A percentile compares a stretch with the other conserved stretches of the same genome.
Evolutionary conservation across 805 yeast species (phyloP).

Genomic region (Grigorovia jiainica): DNA sequence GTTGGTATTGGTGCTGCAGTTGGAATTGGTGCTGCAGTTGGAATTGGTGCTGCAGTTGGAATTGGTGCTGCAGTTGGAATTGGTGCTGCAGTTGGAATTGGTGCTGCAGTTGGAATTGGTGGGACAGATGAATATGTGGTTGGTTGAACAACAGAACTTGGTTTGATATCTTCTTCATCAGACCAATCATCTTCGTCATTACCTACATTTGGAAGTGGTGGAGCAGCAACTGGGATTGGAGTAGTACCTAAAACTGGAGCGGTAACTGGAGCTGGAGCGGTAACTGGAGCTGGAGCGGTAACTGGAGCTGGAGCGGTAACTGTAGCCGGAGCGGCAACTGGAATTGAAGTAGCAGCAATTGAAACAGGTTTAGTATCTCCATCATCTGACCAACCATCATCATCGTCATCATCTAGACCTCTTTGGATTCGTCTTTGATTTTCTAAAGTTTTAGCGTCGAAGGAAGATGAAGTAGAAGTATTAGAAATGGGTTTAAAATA

Average conservation of each 20-base stretch:
- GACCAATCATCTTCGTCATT: conserved; percentile 26
- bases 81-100: conserved; percentile 1
- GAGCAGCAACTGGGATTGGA: conserved; percentile 35
- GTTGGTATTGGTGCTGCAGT: conserved; percentile 6
- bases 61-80: conserved; percentile 14
- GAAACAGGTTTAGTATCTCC: conserved; percentile 28
- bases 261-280: conserved; percentile 26
- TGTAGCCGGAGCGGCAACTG: conserved; percentile 7
- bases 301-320: conserved; percentile 16
- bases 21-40: conserved; percentile 12
- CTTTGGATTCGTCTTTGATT: conserved; percentile 69
- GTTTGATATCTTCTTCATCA: conserved; percentile 35
- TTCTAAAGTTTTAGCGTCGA: conserved; percentile 46
- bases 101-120: conserved; percentile 6
- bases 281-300: conserved; percentile 23
- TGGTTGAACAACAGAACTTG: conserved; percentile 5
- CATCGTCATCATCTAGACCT: conserved; percentile 31
- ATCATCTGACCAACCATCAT: conserved; percentile 30
- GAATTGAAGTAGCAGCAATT: conserved; percentile 5
- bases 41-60: conserved; percentile 38
- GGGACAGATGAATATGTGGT: conserved; percentile 3
- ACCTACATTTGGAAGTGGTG: conserved; percentile 31
- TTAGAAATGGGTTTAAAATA: conserved; percentile 37
- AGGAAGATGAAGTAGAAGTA: conserved; percentile 18
- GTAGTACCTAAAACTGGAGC: no score